Percentiles rank a stretch among this genome's conserved stretches.
Evolutionary conservation across 257 asterid genomes (phyloP).

Genomic region (Solanum paucissectum): DNA sequence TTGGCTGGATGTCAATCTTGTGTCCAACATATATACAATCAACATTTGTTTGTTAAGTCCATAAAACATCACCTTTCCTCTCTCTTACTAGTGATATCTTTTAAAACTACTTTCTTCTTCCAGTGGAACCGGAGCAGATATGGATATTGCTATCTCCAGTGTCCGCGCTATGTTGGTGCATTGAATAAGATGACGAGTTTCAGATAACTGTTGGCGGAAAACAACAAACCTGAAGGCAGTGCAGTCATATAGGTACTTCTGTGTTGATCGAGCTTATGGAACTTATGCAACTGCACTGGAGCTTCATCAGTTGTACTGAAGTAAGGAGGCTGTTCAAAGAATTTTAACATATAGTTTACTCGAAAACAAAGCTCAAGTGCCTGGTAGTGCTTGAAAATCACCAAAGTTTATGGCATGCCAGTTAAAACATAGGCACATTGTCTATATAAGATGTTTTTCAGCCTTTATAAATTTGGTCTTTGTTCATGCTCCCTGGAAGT

Average conservation of each 20-base stretch:
- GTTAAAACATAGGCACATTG: neutral
- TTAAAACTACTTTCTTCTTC: neutral
- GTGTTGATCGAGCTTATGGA: neutral
- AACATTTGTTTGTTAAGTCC: neutral
- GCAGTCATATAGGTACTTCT: neutral
- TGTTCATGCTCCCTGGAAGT: neutral
- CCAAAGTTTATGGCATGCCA: neutral
- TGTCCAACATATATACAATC: neutral
- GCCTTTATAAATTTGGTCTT: neutral
- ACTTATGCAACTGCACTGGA: neutral
- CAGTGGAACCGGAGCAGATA: constrained; percentile 80
- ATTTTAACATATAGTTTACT: too few relatives aligned
- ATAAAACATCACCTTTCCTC: neutral
- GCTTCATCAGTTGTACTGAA: neutral
- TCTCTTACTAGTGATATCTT: neutral
- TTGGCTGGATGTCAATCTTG: neutral
- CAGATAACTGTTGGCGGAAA: constrained; percentile 1
- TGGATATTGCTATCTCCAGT: constrained; percentile 91
- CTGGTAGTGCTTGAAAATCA: neutral
- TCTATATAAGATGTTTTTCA: neutral
- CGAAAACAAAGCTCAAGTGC: neutral
- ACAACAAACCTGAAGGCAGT: neutral
- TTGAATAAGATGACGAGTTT: constrained; percentile 74
- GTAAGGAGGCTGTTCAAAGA: neutral
- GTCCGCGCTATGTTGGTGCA: constrained; percentile 78